Evolutionary conservation across 805 yeast genomes (phyloP), one percentile per base, ranked within the genome.

Genomic region (Wickerhamiella bombiphila): DNA sequence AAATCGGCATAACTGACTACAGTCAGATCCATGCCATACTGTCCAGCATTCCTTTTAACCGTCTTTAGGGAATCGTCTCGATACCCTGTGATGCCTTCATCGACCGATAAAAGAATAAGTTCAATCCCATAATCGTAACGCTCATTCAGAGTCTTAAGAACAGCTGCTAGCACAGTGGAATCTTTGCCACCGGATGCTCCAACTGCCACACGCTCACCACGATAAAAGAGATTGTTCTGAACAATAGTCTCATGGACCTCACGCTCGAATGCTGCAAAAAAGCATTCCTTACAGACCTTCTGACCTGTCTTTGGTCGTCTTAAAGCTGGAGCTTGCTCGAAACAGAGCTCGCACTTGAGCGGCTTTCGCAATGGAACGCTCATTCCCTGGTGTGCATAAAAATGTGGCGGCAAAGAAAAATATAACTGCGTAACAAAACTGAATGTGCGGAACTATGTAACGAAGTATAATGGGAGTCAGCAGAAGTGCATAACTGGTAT

Each of bases 131-230:
- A 91, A 51, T 80, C 61, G 59, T 91, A 73, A 40, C 95, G 64
- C 52, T 85, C 95, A 54, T 91, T 91, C 44, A 91, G 62, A 0
- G 88, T 71, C 52, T 85, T 91, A 57, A 91, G 58, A 2, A 91
- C 72, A 33, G 86, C 74, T 0, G 97, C 98, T 22, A 91, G 61
- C 1, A 91, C 99, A 0, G 99, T 91, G 3, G 95, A 82, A 56
- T 91, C 99, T 52, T 91, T 91, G 37, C 99, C 99, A 19, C 99
- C 99, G 1, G 95, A 82, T 0, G 99, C 99, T 14, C 99, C 99
- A 18, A 91, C 86, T 14, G 97, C 98, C 2, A 91, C 86, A 20
- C 63, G 69, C 53, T 91, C 98, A 13, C 97, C 97, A 0, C 61
- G 65, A 18, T 72, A 56, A 51, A 91, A 91, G 34, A 91, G 66